A percentile compares a stretch with the other conserved stretches of the same genome.
Conservation (phyloP, 2,329 filamentous ascomycete species). For the Didymella pomorum region DNA sequence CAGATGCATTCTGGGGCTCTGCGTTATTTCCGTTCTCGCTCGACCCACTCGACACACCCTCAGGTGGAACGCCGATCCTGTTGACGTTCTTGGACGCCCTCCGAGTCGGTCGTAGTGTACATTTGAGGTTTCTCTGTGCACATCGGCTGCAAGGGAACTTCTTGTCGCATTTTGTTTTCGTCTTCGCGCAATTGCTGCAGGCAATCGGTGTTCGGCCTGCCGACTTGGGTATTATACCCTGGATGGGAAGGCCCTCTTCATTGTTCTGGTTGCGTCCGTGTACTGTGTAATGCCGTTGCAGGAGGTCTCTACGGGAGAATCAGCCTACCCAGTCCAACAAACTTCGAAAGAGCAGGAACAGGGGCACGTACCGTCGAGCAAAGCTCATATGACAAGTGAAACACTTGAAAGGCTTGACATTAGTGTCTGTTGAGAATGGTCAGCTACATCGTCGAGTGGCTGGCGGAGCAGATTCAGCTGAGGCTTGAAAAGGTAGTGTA, state of each 20-base stretch:
- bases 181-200: constrained; percentile 63
- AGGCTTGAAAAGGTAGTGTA: constrained; percentile 13
- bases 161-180: constrained; percentile 64
- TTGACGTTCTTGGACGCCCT: constrained; percentile 56
- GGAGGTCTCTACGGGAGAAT: constrained; percentile 54
- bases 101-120: constrained; percentile 57
- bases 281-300: constrained; percentile 62
- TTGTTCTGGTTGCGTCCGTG: constrained; percentile 61
- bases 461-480: background rate
- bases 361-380: constrained; percentile 56
- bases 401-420: constrained; percentile 65
- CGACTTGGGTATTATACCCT: constrained; percentile 61
- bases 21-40: constrained; percentile 46
- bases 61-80: constrained; percentile 35
- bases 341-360: constrained; percentile 8
- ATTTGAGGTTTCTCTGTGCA: constrained; percentile 58
- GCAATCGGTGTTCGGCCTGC: constrained; percentile 62
- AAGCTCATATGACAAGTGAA: constrained; percentile 64
- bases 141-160: constrained; percentile 63
- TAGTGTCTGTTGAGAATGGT: constrained; percentile 53
- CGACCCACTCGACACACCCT: constrained; percentile 41
- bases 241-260: constrained; percentile 57
- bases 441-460: constrained; percentile 15
- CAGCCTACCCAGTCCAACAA: constrained; percentile 16
- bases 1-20: constrained; percentile 43